These are phyloP conservation scores for Jamesozyma spencerorum DNA, from an alignment of 805 yeast genomes.

Conservation along the genomic window DNA sequence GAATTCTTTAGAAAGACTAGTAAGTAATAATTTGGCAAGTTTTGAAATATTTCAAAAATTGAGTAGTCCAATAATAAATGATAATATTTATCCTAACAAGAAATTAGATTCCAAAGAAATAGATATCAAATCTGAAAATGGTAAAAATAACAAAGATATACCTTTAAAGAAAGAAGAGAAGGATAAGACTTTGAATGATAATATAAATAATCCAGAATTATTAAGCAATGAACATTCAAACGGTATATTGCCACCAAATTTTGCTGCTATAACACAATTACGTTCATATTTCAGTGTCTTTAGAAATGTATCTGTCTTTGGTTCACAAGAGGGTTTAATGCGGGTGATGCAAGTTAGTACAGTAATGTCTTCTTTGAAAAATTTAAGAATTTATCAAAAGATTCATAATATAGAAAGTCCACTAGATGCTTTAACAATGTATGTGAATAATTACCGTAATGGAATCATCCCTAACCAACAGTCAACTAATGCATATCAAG, in stretches of 20 bases:
- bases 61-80: constrained; percentile 15
- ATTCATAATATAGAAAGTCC: constrained; percentile 44
- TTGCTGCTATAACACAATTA: constrained; percentile 21
- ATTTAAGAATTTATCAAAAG: constrained; percentile 51
- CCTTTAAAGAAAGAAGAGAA: constrained; percentile 33
- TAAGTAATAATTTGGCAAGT: constrained; percentile 9
- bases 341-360: constrained; percentile 69
- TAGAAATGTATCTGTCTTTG: constrained; percentile 44
- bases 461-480: no score
- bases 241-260: constrained; percentile 5
- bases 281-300: constrained; percentile 37
- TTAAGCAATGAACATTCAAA: background rate
- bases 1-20: constrained; percentile 36
- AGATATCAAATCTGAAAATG: constrained; percentile 44
- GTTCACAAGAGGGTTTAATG: constrained; percentile 58
- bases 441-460: constrained; percentile 19
- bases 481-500: no score
- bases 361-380: constrained; percentile 63
- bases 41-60: constrained; percentile 8
- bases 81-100: constrained; percentile 39
- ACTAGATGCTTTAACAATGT: constrained; percentile 41
- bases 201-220: background rate
- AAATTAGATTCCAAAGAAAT: background rate
- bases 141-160: constrained; percentile 60
- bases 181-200: background rate